Evolutionary conservation across 768 basidiomycete genomes (phyloP).

Genomic region (Lanmaoa pseudosensibilis): DNA sequence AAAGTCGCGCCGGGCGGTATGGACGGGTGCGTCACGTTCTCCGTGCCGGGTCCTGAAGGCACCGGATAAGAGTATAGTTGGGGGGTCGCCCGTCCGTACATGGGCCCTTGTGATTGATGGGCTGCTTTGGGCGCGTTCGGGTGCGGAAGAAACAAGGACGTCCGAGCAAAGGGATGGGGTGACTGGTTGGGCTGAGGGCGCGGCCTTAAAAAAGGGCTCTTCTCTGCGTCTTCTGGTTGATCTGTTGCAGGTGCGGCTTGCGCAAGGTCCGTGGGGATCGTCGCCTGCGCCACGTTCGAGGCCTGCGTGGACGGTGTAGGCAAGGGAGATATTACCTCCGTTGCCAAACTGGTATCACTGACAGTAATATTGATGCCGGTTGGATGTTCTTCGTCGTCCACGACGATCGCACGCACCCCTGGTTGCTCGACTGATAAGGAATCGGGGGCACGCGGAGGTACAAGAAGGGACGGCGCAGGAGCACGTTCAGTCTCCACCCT

Average conservation of each 20-base stretch:
- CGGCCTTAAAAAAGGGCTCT: slow-evolving; percentile 26
- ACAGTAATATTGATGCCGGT: slow-evolving; percentile 8
- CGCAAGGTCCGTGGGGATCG: slow-evolving; percentile 19
- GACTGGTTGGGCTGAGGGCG: slow-evolving; percentile 21
- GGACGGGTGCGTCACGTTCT: not conserved
- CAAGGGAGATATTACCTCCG: slow-evolving; percentile 12
- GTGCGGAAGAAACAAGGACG: slow-evolving; percentile 52
- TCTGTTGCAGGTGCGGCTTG: slow-evolving; percentile 1
- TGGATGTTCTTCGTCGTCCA: slow-evolving; percentile 17
- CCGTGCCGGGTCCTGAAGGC: slow-evolving; percentile 9
- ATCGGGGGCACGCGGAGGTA: not conserved
- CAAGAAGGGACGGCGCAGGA: not conserved
- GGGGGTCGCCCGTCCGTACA: slow-evolving; percentile 49
- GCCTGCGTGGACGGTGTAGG: slow-evolving; percentile 9
- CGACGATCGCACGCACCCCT: slow-evolving; percentile 10
- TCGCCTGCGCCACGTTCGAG: slow-evolving; percentile 8
- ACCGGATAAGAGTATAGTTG: slow-evolving; percentile 18
- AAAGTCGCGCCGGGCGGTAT: slow-evolving; percentile 29
- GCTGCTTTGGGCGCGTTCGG: slow-evolving; percentile 51
- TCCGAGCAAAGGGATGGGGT: slow-evolving; percentile 33
- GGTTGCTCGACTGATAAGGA: slow-evolving; percentile 1
- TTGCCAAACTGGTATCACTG: slow-evolving; percentile 6
- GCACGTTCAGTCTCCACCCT: slow-evolving; percentile 16
- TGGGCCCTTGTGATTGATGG: slow-evolving; percentile 44
- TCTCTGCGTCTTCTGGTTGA: slow-evolving; percentile 7